Percentiles rank a stretch among this genome's conserved stretches.
phyloP scores from a whole-genome alignment of 163 green algal genomes.

The Scenedesmus sp. region DNA sequence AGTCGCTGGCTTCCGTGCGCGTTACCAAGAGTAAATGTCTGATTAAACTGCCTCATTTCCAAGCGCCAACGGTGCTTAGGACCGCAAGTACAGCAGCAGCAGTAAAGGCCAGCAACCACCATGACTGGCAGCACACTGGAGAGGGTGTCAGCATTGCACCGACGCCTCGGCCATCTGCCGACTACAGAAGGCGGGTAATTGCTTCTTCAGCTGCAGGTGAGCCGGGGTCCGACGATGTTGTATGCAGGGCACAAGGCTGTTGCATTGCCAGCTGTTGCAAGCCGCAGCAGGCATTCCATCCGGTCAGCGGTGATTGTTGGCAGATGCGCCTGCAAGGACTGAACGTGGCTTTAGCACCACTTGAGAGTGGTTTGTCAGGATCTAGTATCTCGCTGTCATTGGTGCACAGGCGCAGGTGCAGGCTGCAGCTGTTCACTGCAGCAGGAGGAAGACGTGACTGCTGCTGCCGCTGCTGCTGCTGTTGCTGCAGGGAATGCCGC shows the following conservation, averaged over 20 bases:
- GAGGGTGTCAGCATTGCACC: background rate
- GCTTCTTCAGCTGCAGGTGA: background rate
- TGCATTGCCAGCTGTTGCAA: conserved; percentile 9
- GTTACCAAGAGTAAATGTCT: background rate
- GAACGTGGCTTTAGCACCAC: background rate
- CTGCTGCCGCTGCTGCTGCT: background rate
- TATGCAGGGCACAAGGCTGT: background rate
- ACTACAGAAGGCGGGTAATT: background rate
- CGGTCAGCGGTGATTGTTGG: background rate
- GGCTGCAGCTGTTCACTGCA: background rate
- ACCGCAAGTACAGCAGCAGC: background rate
- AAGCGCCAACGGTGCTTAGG: background rate
- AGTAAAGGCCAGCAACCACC: background rate
- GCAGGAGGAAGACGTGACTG: no score
- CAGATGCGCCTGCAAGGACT: background rate
- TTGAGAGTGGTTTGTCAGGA: background rate
- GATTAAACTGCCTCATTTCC: background rate
- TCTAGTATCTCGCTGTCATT: background rate
- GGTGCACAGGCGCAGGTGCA: background rate
- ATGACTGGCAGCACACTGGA: background rate
- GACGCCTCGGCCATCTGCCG: background rate
- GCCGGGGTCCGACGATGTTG: background rate
- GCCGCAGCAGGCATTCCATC: background rate
- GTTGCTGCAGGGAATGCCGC: conserved; percentile 17
- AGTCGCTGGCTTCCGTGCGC: background rate